Evolutionary conservation across 495 filamentous ascomycete genomes (phyloP).

Genomic region (Podospora pseudoanserina): DNA sequence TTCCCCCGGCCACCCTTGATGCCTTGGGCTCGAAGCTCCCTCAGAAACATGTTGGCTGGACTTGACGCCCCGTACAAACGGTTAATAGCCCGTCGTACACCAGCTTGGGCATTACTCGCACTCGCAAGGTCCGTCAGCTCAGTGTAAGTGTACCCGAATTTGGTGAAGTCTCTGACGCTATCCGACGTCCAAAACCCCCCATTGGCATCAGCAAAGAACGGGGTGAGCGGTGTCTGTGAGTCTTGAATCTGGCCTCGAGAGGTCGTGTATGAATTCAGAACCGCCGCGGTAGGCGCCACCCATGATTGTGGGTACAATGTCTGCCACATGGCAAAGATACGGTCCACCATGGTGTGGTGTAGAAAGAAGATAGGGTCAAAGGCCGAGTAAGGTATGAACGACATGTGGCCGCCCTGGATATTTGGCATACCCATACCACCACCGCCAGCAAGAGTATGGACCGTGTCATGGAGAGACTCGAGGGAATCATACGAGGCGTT

Average conservation of each 20-base stretch:
- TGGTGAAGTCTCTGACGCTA: constrained; percentile 38
- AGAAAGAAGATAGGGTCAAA: constrained; percentile 76
- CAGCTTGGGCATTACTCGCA: constrained; percentile 27
- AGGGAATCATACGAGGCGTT: constrained; percentile 51
- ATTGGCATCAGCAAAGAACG: constrained; percentile 42
- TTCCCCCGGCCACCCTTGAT: constrained; percentile 8
- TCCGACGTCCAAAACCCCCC: constrained; percentile 52
- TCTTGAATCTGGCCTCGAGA: constrained; percentile 40
- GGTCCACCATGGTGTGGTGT: constrained; percentile 63
- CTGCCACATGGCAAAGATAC: constrained; percentile 71
- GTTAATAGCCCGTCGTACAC: constrained; percentile 50
- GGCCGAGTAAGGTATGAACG: constrained; percentile 58
- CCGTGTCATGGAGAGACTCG: constrained; percentile 61
- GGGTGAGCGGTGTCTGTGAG: constrained; percentile 41
- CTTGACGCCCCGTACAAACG: constrained; percentile 49
- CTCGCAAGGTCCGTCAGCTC: constrained; percentile 39
- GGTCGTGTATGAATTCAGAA: constrained; percentile 51
- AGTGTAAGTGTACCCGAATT: constrained; percentile 60
- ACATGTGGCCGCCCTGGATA: constrained; percentile 57
- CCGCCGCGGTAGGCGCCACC: constrained; percentile 47
- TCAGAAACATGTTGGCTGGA: constrained; percentile 34
- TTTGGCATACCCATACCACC: constrained; percentile 18
- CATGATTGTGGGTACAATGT: constrained; percentile 56
- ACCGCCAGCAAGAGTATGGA: constrained; percentile 57
- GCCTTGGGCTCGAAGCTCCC: constrained; percentile 14